Conservation (phyloP, 2,329 filamentous ascomycete genomes). For the Sarocladium oryzae region DNA sequence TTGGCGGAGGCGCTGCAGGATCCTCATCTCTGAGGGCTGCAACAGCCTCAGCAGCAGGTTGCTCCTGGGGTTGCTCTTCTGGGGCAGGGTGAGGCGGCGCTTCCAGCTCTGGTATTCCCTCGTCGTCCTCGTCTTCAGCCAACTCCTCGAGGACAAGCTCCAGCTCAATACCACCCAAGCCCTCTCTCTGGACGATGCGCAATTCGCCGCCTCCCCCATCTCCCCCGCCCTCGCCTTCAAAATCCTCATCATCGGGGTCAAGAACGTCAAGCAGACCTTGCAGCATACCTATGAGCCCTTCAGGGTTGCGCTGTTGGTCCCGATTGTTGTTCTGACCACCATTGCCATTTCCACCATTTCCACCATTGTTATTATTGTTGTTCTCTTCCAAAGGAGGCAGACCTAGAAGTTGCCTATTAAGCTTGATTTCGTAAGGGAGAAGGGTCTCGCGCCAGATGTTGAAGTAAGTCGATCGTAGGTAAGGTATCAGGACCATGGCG, state of each 20-base stretch:
- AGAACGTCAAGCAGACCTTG: conserved; percentile 30
- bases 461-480: conserved; percentile 37
- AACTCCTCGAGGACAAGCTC: conserved; percentile 28
- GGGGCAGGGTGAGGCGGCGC: no score
- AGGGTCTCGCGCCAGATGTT: conserved; percentile 40
- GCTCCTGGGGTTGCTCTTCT: no score
- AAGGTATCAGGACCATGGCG: conserved; percentile 44
- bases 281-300: conserved; percentile 28
- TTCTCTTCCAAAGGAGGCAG: conserved; percentile 23
- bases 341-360: conserved; percentile 11
- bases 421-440: conserved; percentile 38
- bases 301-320: conserved; percentile 16
- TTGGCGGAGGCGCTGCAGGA: background rate
- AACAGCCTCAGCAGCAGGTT: conserved; percentile 8
- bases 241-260: conserved; percentile 26
- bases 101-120: background rate
- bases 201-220: conserved; percentile 13
- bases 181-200: conserved; percentile 8
- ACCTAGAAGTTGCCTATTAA: conserved; percentile 41
- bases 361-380: conserved; percentile 10
- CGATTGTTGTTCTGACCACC: conserved; percentile 15
- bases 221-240: conserved; percentile 16
- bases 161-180: conserved; percentile 20
- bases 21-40: background rate
- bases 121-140: conserved; percentile 10